Evolutionary conservation across 345 rosid species (phyloP).

Genomic region (Pelargonium nanum): DNA sequence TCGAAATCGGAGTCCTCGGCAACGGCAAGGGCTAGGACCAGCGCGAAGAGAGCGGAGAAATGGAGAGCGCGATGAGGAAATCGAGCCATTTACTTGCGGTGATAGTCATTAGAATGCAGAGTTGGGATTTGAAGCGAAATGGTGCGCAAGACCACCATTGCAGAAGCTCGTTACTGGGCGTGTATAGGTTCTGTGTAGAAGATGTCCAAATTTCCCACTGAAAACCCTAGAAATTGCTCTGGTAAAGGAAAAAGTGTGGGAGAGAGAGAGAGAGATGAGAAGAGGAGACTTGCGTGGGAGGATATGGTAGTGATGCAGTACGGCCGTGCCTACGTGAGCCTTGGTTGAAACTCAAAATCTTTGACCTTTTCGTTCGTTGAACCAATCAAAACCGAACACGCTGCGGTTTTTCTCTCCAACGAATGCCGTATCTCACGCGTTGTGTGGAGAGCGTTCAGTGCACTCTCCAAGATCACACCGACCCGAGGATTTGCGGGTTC

Average conservation of each 20-base stretch:
- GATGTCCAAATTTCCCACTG: conserved; percentile 14
- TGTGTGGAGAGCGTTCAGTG: background rate
- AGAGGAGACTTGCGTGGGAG: conserved; percentile 3
- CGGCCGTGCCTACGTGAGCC: background rate
- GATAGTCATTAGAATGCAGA: conserved; percentile 45
- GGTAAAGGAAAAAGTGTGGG: conserved; percentile 13
- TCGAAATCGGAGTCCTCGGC: conserved; percentile 28
- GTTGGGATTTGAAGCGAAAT: conserved; percentile 26
- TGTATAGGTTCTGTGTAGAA: conserved; percentile 3
- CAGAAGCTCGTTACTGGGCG: background rate
- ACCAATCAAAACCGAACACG: background rate
- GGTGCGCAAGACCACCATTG: conserved; percentile 24
- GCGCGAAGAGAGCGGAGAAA: conserved; percentile 13
- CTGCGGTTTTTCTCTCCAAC: background rate
- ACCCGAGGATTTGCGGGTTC: too few species aligned
- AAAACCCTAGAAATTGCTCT: conserved; percentile 31
- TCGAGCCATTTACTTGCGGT: conserved; percentile 46
- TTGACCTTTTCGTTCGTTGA: background rate
- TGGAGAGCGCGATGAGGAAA: conserved; percentile 22
- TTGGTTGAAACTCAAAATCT: background rate
- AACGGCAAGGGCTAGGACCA: conserved; percentile 20
- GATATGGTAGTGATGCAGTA: background rate
- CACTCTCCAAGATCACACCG: too few species aligned
- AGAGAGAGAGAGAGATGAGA: conserved; percentile 8
- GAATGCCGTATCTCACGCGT: background rate